Evolutionary conservation across 148 eudicot species (phyloP), one percentile per base, ranked within the genome.

Genomic region (Rhododendron mucronatum): DNA sequence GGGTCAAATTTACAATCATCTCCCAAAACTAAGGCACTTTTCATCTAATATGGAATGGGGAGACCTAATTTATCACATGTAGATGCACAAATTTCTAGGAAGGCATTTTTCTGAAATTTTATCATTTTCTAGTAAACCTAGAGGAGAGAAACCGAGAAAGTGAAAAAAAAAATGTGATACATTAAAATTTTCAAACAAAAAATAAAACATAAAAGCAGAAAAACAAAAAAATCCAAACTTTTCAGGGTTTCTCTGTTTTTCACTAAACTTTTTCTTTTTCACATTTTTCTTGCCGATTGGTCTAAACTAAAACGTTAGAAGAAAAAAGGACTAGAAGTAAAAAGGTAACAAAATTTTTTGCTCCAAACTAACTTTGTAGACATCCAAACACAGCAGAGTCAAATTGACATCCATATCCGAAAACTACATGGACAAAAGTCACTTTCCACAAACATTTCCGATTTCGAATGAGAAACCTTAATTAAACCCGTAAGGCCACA

Each of bases 1-100:
- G 37, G 75, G 59, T 74, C 20, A 81, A 81, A 63, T 23, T 33
- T 63, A 7, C 26, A 30, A 39, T 57, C 87, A 48, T 67, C 57
- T 85, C 45, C 80, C 57, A 86, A 80, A 63, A 30, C 45, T 21
- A 30, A 30, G 41, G 76, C 30, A 71, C 76, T 71, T 71, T 63
- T 23, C 69, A 63, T 51, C 67, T 28, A 41, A 63, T 51, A 51
- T 53, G 41, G 44, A 81, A 28, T 53, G 41, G 16, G 78, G 39
- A 74, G 44, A 0, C 44, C 44, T 39, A 39, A 39, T 39, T 39
- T 39, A 39, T 39, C 44, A 6, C 45, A 41, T 41, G 45, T 41
- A 41, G 45, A 57, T 20, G 26, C 50, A 82, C 15, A 33, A 5
- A 41, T 18, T 71, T 69, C 11, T 33, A 71, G 39, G 18, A 28